Evolutionary conservation across 208 protist species (phyloP).

Genomic region (Trypanosoma lewisi): DNA sequence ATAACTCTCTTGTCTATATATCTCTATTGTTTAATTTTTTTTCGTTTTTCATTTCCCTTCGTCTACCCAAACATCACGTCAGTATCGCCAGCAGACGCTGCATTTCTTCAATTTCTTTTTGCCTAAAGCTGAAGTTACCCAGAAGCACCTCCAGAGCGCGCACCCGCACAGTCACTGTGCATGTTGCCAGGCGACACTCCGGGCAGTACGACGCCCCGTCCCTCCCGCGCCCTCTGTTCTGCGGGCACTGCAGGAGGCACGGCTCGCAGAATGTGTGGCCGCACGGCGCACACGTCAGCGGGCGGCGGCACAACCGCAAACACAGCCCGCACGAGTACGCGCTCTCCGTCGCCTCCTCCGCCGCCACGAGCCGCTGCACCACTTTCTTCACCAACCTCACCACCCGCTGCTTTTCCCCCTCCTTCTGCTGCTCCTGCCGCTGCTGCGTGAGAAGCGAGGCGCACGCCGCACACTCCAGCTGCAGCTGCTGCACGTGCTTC

Average conservation of each 20-base stretch:
- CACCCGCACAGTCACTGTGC: slow-evolving; percentile 17
- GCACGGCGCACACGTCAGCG: slow-evolving; percentile 81
- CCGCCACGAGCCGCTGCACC: slow-evolving; percentile 47
- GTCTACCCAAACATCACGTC: too few relatives aligned
- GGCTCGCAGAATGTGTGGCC: slow-evolving; percentile 78
- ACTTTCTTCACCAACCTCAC: neutral
- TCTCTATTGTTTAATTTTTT: neutral
- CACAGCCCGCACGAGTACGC: slow-evolving; percentile 69
- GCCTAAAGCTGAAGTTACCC: slow-evolving; percentile 25
- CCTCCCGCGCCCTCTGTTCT: slow-evolving; percentile 26
- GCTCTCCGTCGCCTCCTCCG: slow-evolving; percentile 79
- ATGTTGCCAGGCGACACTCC: slow-evolving; percentile 23
- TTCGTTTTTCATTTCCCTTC: too few relatives aligned
- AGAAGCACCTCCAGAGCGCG: slow-evolving; percentile 20
- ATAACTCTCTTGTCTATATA: too few relatives aligned
- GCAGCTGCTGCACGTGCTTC: neutral
- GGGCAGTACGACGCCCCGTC: slow-evolving; percentile 23
- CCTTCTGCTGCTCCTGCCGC: slow-evolving; percentile 1
- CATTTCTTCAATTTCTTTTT: slow-evolving; percentile 15
- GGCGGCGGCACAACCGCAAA: slow-evolving; percentile 50
- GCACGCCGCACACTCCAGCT: neutral
- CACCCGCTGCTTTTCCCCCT: slow-evolving; percentile 9
- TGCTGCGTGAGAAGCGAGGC: neutral
- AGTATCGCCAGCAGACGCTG: neutral
- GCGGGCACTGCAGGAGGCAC: slow-evolving; percentile 54